Evolutionary conservation across 2,329 filamentous ascomycete genomes (phyloP).

Genomic region (Fusarium goolgardi): DNA sequence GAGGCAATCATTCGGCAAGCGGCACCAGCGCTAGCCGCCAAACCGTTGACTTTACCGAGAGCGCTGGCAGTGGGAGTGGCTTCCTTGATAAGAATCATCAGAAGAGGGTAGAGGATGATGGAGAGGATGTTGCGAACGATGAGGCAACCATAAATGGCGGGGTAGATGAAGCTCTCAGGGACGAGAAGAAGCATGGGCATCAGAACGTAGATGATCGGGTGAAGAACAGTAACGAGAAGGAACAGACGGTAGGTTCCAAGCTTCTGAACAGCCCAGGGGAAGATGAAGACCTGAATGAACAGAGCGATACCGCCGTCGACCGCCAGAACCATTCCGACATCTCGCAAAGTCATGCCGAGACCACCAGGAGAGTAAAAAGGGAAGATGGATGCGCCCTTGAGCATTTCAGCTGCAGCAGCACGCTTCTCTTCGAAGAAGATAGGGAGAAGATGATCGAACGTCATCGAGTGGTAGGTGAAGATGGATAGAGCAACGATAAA

Average conservation of each 20-base stretch:
- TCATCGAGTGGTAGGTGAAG: constrained; percentile 96
- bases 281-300: constrained; percentile 69
- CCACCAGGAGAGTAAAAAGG: constrained; percentile 70
- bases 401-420: constrained; percentile 54
- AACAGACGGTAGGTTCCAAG: constrained; percentile 71
- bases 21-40: constrained; percentile 73
- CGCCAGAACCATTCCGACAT: constrained; percentile 71
- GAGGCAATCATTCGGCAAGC: constrained; percentile 76
- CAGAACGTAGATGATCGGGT: constrained; percentile 70
- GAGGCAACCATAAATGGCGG: constrained; percentile 69
- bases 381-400: constrained; percentile 50
- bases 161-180: constrained; percentile 62
- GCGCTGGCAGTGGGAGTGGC: constrained; percentile 67
- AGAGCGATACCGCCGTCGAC: constrained; percentile 69
- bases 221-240: constrained; percentile 67
- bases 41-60: constrained; percentile 73
- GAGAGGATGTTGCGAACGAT: constrained; percentile 69
- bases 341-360: constrained; percentile 70
- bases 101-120: constrained; percentile 73
- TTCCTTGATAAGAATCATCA: constrained; percentile 76
- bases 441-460: constrained; percentile 89
- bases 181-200: constrained; percentile 69
- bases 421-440: constrained; percentile 90
- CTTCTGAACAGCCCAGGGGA: constrained; percentile 68
- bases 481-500: constrained; percentile 86